Evolutionary conservation across 1,284 basidiomycete species (phyloP).

Genomic region (Ustilago tritici): DNA sequence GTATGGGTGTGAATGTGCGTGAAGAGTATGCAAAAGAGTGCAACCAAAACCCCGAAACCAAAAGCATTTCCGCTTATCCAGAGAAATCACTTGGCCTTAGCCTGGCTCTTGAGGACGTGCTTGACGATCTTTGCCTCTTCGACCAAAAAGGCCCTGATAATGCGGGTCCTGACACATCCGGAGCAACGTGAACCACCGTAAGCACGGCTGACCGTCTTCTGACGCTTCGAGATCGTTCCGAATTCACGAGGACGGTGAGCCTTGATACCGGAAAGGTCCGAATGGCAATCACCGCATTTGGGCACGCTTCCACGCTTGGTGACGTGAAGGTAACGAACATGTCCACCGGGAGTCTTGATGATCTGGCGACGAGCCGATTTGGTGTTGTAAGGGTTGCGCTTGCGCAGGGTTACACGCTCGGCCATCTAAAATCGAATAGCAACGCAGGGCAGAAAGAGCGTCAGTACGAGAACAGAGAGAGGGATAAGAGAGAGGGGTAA

Average conservation of each 20-base stretch:
- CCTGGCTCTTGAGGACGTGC: slow-evolving; percentile 94
- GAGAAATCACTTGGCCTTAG: slow-evolving; percentile 50
- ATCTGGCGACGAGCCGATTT: slow-evolving; percentile 93
- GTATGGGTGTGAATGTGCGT: too few species aligned
- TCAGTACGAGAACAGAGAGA: background rate
- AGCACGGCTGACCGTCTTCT: slow-evolving; percentile 68
- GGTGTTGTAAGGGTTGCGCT: slow-evolving; percentile 99
- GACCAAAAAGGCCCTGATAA: slow-evolving; percentile 97
- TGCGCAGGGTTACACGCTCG: slow-evolving; percentile 99
- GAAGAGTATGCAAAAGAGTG: background rate
- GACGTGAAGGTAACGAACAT: slow-evolving; percentile 89
- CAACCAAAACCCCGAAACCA: background rate
- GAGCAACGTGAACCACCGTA: slow-evolving; percentile 69
- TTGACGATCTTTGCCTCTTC: slow-evolving; percentile 99
- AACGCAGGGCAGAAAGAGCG: background rate
- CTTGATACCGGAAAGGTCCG: slow-evolving; percentile 64
- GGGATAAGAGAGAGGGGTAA: too few species aligned
- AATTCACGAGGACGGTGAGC: slow-evolving; percentile 67
- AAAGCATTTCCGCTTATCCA: background rate
- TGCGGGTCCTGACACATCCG: slow-evolving; percentile 71
- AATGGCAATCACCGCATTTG: slow-evolving; percentile 78
- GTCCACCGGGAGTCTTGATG: slow-evolving; percentile 95
- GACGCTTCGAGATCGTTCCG: slow-evolving; percentile 65
- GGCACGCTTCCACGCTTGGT: slow-evolving; percentile 87
- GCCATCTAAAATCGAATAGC: slow-evolving; percentile 76